Evolutionary conservation across 371 early-diverging fungal genomes (phyloP).

Genomic region (Entomophthora muscae): DNA sequence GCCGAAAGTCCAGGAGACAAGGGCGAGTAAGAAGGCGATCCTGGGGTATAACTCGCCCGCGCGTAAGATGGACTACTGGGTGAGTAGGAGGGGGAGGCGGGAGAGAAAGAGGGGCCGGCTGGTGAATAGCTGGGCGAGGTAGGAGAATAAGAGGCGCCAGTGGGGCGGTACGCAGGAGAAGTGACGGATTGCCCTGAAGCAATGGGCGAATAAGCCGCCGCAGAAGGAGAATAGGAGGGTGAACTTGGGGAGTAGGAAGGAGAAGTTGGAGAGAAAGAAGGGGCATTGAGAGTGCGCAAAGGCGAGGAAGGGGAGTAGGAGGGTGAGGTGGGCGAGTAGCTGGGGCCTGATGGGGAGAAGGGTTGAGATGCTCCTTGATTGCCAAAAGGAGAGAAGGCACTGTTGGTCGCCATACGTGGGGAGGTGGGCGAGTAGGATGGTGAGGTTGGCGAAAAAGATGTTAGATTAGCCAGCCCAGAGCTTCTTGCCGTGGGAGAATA

Average conservation of each 20-base stretch:
- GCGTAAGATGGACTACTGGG: constrained; percentile 57
- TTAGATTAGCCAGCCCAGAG: constrained; percentile 34
- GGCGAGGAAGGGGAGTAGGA: constrained; percentile 42
- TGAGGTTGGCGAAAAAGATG: constrained; percentile 27
- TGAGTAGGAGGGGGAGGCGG: constrained; percentile 59
- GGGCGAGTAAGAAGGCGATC: constrained; percentile 27
- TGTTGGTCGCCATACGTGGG: constrained; percentile 42
- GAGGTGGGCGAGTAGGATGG: constrained; percentile 41
- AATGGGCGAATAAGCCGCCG: too few relatives aligned
- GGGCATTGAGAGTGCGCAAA: constrained; percentile 13
- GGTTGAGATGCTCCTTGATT: constrained; percentile 12
- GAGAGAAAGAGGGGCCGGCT: constrained; percentile 46
- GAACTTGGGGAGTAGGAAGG: constrained; percentile 32
- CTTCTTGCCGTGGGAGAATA: constrained; percentile 56
- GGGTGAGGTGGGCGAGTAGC: constrained; percentile 55
- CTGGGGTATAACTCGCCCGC: constrained; percentile 33
- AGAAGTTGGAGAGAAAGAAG: constrained; percentile 24
- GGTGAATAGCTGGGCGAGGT: constrained; percentile 60
- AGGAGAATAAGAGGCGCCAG: constrained; percentile 33
- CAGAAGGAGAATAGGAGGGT: constrained; percentile 18
- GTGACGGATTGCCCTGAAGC: background rate
- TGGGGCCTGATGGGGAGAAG: background rate
- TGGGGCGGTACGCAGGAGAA: constrained; percentile 11
- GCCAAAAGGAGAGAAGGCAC: constrained; percentile 22
- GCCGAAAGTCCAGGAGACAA: constrained; percentile 22